phyloP scores from a whole-genome alignment of 129 eudicot species.

The Lactuca sativa region DNA sequence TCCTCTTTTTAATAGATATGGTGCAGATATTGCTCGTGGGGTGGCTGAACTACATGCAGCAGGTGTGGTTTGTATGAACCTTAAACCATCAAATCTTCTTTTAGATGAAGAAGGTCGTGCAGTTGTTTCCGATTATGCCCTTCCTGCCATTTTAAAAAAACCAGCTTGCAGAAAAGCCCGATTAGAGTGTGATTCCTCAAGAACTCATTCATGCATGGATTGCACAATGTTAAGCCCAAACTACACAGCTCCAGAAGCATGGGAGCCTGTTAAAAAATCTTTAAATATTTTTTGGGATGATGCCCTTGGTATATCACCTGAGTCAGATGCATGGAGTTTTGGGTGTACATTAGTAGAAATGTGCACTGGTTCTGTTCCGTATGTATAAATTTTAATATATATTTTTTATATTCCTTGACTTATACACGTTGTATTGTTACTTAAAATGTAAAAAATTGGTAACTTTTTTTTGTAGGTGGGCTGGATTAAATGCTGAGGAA shows the following conservation, averaged over 20 bases:
- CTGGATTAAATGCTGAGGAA: constrained; percentile 91
- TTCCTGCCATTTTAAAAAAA: constrained; percentile 87
- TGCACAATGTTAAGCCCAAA: constrained; percentile 95
- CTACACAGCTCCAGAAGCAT: constrained; percentile 98
- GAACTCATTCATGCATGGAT: constrained; percentile 95
- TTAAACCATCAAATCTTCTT: constrained; percentile 96
- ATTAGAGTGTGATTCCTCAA: constrained; percentile 75
- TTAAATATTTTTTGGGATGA: constrained; percentile 88
- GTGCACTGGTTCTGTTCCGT: constrained; percentile 99
- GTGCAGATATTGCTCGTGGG: constrained; percentile 98
- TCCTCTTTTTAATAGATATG: constrained; percentile 54
- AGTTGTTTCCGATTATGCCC: constrained; percentile 97
- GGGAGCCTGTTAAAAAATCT: constrained; percentile 90
- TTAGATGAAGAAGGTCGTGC: constrained; percentile 88
- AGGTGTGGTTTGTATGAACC: constrained; percentile 93
- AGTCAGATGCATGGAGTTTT: constrained; percentile 99
- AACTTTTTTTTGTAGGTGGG: constrained; percentile 63
- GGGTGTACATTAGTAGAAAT: constrained; percentile 98
- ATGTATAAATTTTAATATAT: constrained; percentile 35
- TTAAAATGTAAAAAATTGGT: constrained; percentile 12
- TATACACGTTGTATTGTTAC: background rate
- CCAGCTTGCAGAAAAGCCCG: constrained; percentile 77
- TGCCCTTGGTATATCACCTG: constrained; percentile 90
- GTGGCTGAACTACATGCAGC: constrained; percentile 99
- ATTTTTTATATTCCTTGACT: background rate